A percentile compares a stretch with the other conserved stretches of the same genome.
Conservation (phyloP, 441 rosid species). For the Adansonia madagascariensis region DNA sequence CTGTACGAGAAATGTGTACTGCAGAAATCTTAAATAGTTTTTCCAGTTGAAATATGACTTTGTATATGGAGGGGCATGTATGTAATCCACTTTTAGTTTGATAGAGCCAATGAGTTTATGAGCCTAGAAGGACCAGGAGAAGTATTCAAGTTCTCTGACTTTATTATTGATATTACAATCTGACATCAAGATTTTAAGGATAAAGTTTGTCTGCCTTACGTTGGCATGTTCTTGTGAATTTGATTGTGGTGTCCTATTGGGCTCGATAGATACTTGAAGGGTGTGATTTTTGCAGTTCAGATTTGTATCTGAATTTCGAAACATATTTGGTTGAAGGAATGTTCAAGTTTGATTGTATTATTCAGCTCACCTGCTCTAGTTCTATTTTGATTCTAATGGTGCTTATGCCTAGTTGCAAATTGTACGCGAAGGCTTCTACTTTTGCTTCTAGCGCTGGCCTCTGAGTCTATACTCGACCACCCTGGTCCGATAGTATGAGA, state of each 20-base stretch:
- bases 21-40: conserved; percentile 48
- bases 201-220: not conserved
- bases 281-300: conserved; percentile 10
- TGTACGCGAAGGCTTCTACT: too few relatives aligned
- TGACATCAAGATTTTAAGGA: not conserved
- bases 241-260: conserved; percentile 1
- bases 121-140: not conserved
- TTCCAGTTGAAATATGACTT: conserved; percentile 23
- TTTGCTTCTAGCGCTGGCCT: too few relatives aligned
- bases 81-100: conserved; percentile 30
- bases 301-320: conserved; percentile 1
- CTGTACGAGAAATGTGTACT: conserved; percentile 78
- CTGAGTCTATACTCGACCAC: too few relatives aligned
- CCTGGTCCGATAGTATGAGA: too few relatives aligned
- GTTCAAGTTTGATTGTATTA: not conserved
- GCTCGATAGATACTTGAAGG: not conserved
- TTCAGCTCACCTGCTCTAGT: not conserved
- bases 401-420: too few relatives aligned
- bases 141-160: conserved; percentile 4
- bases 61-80: conserved; percentile 34
- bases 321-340: conserved; percentile 11
- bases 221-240: not conserved
- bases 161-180: not conserved
- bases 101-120: conserved; percentile 24
- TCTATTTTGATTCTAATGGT: too few relatives aligned